Percentiles rank a stretch among this genome's conserved stretches.
Evolutionary conservation across 2,329 filamentous ascomycete species (phyloP).

Genomic region (Colletotrichum musae): DNA sequence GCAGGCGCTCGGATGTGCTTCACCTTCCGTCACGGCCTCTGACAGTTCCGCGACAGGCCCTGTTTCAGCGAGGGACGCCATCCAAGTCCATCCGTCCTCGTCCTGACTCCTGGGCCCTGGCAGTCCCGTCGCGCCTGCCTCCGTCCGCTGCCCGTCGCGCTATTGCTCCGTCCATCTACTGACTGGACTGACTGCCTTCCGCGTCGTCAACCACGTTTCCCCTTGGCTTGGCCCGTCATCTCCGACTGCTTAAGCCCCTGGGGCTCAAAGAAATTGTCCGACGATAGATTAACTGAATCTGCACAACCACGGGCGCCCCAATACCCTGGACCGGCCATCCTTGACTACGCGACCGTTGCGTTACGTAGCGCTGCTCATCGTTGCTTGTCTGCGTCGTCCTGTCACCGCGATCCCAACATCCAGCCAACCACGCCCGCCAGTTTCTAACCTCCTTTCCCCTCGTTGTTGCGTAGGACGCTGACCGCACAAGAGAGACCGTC

Average conservation of each 20-base stretch:
- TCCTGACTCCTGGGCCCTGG: no score
- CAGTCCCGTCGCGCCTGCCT: not conserved
- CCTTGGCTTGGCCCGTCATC: conserved; percentile 12
- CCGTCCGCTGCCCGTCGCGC: not conserved
- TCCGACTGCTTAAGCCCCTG: conserved; percentile 20
- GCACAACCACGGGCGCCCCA: not conserved
- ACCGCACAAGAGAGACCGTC: not conserved
- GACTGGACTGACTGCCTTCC: not conserved
- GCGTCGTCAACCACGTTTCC: not conserved
- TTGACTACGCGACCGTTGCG: not conserved
- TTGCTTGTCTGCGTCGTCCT: conserved; percentile 25
- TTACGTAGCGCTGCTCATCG: conserved; percentile 15
- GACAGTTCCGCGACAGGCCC: conserved; percentile 51
- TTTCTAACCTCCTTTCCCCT: not conserved
- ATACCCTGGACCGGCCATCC: not conserved
- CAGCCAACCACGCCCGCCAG: not conserved
- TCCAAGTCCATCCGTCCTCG: not conserved
- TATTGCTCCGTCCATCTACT: conserved; percentile 2
- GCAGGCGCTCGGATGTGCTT: conserved; percentile 46
- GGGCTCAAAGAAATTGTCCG: conserved; percentile 20
- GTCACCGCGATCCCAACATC: not conserved
- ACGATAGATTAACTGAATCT: conserved; percentile 21
- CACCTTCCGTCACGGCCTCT: conserved; percentile 46
- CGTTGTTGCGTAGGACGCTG: not conserved
- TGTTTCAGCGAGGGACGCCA: conserved; percentile 47